Conservation (phyloP, 345 rosid species). For the Ceriops tagal region DNA sequence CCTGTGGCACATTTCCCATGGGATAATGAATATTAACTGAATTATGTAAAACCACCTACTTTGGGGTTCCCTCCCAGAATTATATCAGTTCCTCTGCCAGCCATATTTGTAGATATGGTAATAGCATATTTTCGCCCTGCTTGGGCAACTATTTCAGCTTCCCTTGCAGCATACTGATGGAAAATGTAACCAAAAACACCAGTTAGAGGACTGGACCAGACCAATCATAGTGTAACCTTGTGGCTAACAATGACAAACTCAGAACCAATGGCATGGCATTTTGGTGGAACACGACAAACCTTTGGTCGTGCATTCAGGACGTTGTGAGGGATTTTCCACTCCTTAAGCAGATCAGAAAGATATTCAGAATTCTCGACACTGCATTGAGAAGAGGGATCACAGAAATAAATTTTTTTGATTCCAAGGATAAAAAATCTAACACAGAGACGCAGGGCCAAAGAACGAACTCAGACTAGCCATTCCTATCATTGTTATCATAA, state of each 20-base stretch:
- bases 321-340: conserved; percentile 80
- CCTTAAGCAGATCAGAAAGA: conserved; percentile 77
- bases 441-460: not conserved
- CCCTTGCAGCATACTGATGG: conserved; percentile 88
- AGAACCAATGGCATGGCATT: not conserved
- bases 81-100: conserved; percentile 97
- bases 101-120: conserved; percentile 96
- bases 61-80: conserved; percentile 96
- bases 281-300: conserved; percentile 39
- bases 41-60: conserved; percentile 38
- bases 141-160: conserved; percentile 90
- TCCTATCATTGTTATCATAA: too few relatives aligned
- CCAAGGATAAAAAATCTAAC: not conserved
- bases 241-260: conserved; percentile 2
- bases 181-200: conserved; percentile 14
- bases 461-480: too few relatives aligned
- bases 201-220: conserved; percentile 9
- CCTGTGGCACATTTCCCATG: not conserved
- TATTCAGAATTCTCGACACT: conserved; percentile 94
- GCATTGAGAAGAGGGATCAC: conserved; percentile 32
- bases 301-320: conserved; percentile 94
- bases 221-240: not conserved
- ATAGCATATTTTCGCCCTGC: conserved; percentile 91
- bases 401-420: conserved; percentile 13
- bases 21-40: not conserved